Base-by-base conservation (phyloP, 2,329 filamentous ascomycete genomes). In the Berkeleyomyces rouxiae region DNA sequence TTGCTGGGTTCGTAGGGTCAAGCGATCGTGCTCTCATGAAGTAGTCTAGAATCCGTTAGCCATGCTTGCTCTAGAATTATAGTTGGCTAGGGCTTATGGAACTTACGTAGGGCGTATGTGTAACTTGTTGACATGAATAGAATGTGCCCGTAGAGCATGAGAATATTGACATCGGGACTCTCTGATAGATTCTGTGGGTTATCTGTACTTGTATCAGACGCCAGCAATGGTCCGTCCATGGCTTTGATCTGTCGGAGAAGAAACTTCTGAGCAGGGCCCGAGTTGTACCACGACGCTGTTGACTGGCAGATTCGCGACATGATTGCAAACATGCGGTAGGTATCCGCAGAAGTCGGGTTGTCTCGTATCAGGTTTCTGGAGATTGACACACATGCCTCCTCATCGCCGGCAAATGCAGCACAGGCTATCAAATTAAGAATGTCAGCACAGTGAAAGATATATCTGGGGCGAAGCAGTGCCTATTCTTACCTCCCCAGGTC, bases 121-220 rank as follows among this genome's bases (percentile, higher is more conserved):
- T 93, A 95, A 67, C 86, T 90, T 59, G 86, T 88, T 2, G 89
- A 90, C 0, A 85, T 86, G 68, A 90, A 90, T 4, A 96, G 78
- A 65, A 96, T 90, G 70, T 97, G 88, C 0, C 88, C 93, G 70
- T 96, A 97, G 0, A 96, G 80, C 71, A 91, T 87, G 10, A 99
- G 79, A 7, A 97, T 78, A 36, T 86, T 86, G 6, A 90, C 82
- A 70, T 97, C 91, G 66, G 95, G 78, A 11, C 80, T 75, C 23
- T 51, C 51, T 70, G 33, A 65, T 61, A 9, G 49, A 53, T 9
- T 11, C 57, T 58, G 60, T 3, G 16, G 37, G n/a, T 57, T 65
- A 3, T 67, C 66, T 55, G 66, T 67, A 57, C 66, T 69, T 67
- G 44, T 7, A 47, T 61, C 71, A 70, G 51, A 71, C 2, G 23